Evolutionary conservation across 176 grass and related monocot species (phyloP), one percentile per base, ranked within the genome.

Genomic region (Poa annua): DNA sequence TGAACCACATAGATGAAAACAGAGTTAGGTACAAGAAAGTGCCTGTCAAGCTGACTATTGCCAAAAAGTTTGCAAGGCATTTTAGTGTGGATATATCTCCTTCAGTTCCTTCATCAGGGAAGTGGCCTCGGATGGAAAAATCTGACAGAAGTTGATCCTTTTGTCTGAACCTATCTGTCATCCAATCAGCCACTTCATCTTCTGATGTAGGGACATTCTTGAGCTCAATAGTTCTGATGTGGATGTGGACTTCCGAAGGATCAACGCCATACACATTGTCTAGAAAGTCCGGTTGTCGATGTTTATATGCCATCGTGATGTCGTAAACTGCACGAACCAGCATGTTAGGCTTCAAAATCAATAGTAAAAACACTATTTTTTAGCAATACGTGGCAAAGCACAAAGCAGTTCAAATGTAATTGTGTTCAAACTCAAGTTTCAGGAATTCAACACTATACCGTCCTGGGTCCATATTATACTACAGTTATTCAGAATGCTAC

Each of bases 191-290:
- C 52, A 83, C 65, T 81, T 92, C 84, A 29, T 86, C 86, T 84
- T 92, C 90, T 59, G 92, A 88, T 54, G 59, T 77, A 36, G 90
- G 95, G 50, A 97, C 88, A 21, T 92, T 79, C 63, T 66, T 7
- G 50, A 89, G 83, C 51, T 83, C 49, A 57, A 92, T 79, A 7
- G 81, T 85, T 76, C 81, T 86, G 68, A 94, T 83, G 73, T 97
- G 95, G 42, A 97, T 86, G 76, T 97, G 92, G 63, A 97, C 95
- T 94, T 97, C 88, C 48, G 92, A 90, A 84, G 95, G 92, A 87
- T 97, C 95, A 3, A 86, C 87, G 17, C 95, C 92, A 68, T 85
- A 94, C 14, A 92, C 62, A 50, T 89, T 97, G 72, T 97, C 95
- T 26, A 91, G 86, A 83, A 97, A 92, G 79, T 90, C 86, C 26